Conservation (phyloP, 2,329 filamentous ascomycete genomes). For the Xylogone sp. region DNA sequence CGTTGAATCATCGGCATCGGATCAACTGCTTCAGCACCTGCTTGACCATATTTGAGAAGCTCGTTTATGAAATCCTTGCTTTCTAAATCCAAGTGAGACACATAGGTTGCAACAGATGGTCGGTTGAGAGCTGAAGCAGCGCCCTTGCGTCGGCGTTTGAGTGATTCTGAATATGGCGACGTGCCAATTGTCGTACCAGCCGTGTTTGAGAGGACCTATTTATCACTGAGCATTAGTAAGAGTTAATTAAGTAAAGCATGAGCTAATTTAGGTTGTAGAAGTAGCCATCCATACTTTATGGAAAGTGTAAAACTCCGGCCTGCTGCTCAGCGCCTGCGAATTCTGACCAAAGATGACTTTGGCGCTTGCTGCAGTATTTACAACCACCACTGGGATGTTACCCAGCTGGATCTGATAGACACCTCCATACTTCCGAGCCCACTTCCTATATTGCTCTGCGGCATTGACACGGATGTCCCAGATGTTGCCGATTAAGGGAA, state of each 20-base stretch:
- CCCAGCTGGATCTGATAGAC: constrained; percentile 57
- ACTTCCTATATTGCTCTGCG: constrained; percentile 52
- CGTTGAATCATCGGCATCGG: constrained; percentile 68
- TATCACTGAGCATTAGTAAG: neutral
- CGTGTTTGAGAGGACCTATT: constrained; percentile 57
- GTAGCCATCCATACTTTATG: constrained; percentile 41
- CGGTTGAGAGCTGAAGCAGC: constrained; percentile 63
- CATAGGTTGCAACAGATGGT: constrained; percentile 58
- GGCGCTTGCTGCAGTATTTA: constrained; percentile 50
- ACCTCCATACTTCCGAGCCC: constrained; percentile 44
- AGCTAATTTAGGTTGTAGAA: no score
- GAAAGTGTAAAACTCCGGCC: constrained; percentile 56
- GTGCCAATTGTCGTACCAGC: constrained; percentile 67
- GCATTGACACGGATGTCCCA: constrained; percentile 51
- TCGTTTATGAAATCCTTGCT: constrained; percentile 60
- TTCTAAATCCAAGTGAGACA: constrained; percentile 59
- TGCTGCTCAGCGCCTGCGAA: constrained; percentile 49
- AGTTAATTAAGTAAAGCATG: neutral
- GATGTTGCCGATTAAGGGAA: constrained; percentile 53
- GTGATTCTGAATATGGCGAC: constrained; percentile 60
- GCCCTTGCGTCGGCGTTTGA: constrained; percentile 61
- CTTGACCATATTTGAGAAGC: constrained; percentile 52
- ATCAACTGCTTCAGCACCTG: constrained; percentile 51
- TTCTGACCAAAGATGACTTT: constrained; percentile 48
- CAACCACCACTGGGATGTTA: constrained; percentile 51